Percentiles rank a stretch among this genome's conserved stretches.
These are phyloP conservation scores for Carnegiea gigantea DNA, from an alignment of 179 eudicot genomes.

Conservation along the genomic window DNA sequence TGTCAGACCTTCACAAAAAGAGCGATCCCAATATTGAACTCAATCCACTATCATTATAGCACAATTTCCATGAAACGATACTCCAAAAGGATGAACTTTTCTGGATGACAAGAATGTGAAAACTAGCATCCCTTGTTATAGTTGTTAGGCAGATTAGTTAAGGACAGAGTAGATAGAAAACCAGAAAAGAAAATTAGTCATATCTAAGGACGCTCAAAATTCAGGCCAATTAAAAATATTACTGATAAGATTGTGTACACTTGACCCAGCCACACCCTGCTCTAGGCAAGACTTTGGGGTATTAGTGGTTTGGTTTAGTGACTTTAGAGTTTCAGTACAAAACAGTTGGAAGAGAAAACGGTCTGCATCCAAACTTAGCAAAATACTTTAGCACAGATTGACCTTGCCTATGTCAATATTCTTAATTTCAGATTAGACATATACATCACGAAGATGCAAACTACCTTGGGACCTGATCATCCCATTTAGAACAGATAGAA, in stretches of 20 bases:
- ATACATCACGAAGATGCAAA: neutral
- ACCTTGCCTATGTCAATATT: neutral
- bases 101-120: neutral
- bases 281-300: neutral
- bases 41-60: neutral
- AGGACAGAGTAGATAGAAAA: neutral
- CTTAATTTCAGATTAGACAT: neutral
- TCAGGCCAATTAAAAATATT: no score
- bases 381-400: neutral
- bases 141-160: neutral
- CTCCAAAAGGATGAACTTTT: neutral
- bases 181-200: no score
- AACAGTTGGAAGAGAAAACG: neutral
- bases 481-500: neutral
- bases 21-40: neutral
- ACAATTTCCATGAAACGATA: neutral
- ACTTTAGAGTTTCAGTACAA: neutral
- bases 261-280: neutral
- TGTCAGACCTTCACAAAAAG: neutral
- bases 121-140: neutral
- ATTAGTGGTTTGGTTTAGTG: neutral
- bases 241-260: neutral
- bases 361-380: neutral
- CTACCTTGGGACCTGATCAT: neutral
- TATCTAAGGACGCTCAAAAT: neutral